A percentile compares a stretch with the other conserved stretches of the same genome.
These are phyloP conservation scores for Beauveria medogensis DNA, from an alignment of 2,329 filamentous ascomycete species.

Conservation along the genomic window DNA sequence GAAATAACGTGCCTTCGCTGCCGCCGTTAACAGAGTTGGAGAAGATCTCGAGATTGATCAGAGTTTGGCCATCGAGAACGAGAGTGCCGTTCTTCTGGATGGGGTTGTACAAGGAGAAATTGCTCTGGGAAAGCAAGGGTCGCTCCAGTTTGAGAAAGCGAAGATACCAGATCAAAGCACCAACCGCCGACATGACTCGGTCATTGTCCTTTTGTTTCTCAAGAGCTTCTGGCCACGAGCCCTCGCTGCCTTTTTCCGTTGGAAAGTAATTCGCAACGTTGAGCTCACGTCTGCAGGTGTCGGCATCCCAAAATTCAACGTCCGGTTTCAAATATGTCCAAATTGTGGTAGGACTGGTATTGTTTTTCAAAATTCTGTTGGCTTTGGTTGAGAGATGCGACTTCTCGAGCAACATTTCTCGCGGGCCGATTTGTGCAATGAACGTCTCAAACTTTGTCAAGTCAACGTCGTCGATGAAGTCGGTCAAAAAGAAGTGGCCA, in stretches of 20 bases:
- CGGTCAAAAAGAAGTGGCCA: conserved; percentile 86
- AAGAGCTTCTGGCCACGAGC: conserved; percentile 68
- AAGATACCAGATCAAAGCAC: conserved; percentile 81
- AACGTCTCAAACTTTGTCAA: conserved; percentile 97
- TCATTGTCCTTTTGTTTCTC: conserved; percentile 69
- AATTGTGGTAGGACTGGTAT: conserved; percentile 82
- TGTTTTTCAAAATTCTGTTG: conserved; percentile 90
- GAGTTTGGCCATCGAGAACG: conserved; percentile 87
- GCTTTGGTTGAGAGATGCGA: conserved; percentile 79
- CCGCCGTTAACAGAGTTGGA: conserved; percentile 86
- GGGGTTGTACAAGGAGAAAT: conserved; percentile 86
- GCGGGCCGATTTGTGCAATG: conserved; percentile 82
- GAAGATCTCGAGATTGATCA: conserved; percentile 97
- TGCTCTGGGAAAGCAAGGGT: conserved; percentile 78
- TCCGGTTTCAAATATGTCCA: conserved; percentile 89
- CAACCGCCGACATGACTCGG: conserved; percentile 80
- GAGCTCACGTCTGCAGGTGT: conserved; percentile 74
- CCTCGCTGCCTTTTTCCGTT: conserved; percentile 45
- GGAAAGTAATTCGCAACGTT: conserved; percentile 73
- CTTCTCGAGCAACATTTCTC: conserved; percentile 85
- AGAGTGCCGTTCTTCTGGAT: conserved; percentile 86
- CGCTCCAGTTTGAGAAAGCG: conserved; percentile 80
- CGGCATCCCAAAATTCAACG: conserved; percentile 85
- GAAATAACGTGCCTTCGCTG: conserved; percentile 78
- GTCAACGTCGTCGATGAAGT: conserved; percentile 86